phyloP scores from a whole-genome alignment of 192 early-diverging fungal species.

The Entomortierella beljakovae region DNA sequence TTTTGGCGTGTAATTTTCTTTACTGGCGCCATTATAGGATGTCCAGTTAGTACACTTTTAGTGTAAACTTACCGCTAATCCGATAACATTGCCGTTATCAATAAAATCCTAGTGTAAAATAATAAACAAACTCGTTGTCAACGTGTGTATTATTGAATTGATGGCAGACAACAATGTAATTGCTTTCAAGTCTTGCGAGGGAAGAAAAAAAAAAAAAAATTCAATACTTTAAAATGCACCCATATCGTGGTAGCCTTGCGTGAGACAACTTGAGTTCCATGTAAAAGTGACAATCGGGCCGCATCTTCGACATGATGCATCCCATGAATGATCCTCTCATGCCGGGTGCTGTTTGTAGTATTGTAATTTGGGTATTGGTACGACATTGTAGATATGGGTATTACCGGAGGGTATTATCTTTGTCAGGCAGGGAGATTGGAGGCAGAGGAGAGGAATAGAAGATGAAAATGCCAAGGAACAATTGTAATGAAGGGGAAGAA shows the following conservation, averaged over 20 bases:
- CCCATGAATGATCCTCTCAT: constrained; percentile 27
- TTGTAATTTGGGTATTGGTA: background rate
- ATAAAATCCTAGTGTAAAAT: constrained; percentile 36
- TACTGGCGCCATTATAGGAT: no score
- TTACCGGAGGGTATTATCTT: background rate
- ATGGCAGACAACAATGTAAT: background rate
- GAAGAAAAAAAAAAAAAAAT: background rate
- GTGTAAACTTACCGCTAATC: constrained; percentile 35
- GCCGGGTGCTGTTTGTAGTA: constrained; percentile 4
- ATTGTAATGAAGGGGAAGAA: no score
- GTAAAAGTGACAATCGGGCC: constrained; percentile 24
- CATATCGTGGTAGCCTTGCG: constrained; percentile 27
- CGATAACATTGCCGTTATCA: constrained; percentile 49
- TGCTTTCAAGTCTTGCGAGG: background rate
- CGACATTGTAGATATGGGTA: background rate
- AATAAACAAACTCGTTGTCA: background rate
- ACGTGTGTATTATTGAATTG: background rate
- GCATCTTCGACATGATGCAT: constrained; percentile 33
- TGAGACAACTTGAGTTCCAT: constrained; percentile 21
- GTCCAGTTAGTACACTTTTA: no score
- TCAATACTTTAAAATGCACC: constrained; percentile 26
- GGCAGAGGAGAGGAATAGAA: background rate
- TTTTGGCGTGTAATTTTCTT: no score
- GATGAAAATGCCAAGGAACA: no score
- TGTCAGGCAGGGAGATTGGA: background rate